Conservation (phyloP, 139 green algal genomes). For the Picochlorum sp. region DNA sequence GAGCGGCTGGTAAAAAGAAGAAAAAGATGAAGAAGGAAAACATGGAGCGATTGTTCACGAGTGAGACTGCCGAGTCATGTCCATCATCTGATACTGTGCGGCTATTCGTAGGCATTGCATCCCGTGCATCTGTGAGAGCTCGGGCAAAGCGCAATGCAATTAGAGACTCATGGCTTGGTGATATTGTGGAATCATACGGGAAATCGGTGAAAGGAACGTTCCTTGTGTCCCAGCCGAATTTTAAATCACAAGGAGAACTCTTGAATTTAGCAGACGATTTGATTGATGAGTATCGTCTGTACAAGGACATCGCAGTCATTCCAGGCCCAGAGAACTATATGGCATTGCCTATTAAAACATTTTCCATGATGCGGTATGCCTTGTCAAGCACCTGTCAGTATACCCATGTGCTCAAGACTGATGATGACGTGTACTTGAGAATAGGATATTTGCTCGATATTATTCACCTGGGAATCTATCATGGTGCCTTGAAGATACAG, state of each 20-base stretch:
- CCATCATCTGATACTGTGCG: constrained; percentile 8
- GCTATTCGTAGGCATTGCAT: constrained; percentile 29
- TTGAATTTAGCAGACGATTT: constrained; percentile 23
- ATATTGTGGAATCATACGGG: neutral
- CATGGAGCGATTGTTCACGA: neutral
- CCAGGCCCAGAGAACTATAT: constrained; percentile 32
- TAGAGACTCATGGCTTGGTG: constrained; percentile 17
- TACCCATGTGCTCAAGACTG: constrained; percentile 55
- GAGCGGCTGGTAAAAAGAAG: neutral
- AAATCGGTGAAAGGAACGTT: constrained; percentile 20
- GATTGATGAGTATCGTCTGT: constrained; percentile 8
- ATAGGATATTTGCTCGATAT: constrained; percentile 18
- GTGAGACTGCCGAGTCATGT: constrained; percentile 1
- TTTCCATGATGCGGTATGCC: constrained; percentile 38
- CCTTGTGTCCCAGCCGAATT: constrained; percentile 30
- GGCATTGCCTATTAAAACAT: constrained; percentile 49
- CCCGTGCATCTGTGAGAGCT: constrained; percentile 14
- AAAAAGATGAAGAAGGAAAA: neutral
- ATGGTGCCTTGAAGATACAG: neutral
- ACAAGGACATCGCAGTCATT: constrained; percentile 25
- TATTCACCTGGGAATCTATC: constrained; percentile 1
- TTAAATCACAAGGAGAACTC: constrained; percentile 3
- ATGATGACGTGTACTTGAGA: constrained; percentile 55
- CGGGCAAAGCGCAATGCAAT: constrained; percentile 21
- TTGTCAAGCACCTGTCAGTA: constrained; percentile 26